Percentiles rank a stretch among this genome's conserved stretches.
phyloP scores from a whole-genome alignment of 495 filamentous ascomycete species.

The Jackrogersella multiformis region DNA sequence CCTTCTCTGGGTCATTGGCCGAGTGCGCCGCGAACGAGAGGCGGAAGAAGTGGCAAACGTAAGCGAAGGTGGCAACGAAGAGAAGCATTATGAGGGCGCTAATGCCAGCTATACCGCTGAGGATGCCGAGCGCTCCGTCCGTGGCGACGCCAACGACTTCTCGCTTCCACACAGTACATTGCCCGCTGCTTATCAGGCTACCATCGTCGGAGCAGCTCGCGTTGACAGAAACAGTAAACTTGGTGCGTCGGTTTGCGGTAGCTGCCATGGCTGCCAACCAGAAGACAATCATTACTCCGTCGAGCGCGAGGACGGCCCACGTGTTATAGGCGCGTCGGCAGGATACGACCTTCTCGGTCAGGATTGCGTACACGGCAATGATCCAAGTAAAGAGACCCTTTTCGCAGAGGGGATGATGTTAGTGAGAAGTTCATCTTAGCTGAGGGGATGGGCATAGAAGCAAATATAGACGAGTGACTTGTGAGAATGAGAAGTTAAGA shows the following conservation, averaged over 20 bases:
- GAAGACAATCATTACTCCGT: constrained; percentile 56
- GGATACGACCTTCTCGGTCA: constrained; percentile 51
- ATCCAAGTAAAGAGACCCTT: constrained; percentile 59
- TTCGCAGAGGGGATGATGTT: constrained; percentile 5
- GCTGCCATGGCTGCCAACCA: constrained; percentile 60
- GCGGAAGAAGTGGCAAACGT: constrained; percentile 54
- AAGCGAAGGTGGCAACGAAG: constrained; percentile 56
- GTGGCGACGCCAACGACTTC: constrained; percentile 34
- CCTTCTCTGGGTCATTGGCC: constrained; percentile 49
- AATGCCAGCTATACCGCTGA: constrained; percentile 55
- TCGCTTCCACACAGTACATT: constrained; percentile 45
- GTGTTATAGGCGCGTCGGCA: constrained; percentile 55
- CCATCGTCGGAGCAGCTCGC: constrained; percentile 52
- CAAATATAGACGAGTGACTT: neutral
- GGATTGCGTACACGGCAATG: constrained; percentile 51
- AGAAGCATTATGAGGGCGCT: constrained; percentile 56
- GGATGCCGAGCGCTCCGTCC: constrained; percentile 41
- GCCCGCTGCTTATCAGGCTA: constrained; percentile 47
- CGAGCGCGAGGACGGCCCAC: constrained; percentile 57
- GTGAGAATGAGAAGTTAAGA: neutral
- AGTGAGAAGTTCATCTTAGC: neutral
- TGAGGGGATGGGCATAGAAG: neutral
- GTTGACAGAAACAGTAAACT: constrained; percentile 47
- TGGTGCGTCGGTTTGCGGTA: constrained; percentile 52
- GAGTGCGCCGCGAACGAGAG: constrained; percentile 43